These are phyloP conservation scores for Rubia peregrina DNA, from an alignment of 305 asterid genomes.

Conservation along the genomic window DNA sequence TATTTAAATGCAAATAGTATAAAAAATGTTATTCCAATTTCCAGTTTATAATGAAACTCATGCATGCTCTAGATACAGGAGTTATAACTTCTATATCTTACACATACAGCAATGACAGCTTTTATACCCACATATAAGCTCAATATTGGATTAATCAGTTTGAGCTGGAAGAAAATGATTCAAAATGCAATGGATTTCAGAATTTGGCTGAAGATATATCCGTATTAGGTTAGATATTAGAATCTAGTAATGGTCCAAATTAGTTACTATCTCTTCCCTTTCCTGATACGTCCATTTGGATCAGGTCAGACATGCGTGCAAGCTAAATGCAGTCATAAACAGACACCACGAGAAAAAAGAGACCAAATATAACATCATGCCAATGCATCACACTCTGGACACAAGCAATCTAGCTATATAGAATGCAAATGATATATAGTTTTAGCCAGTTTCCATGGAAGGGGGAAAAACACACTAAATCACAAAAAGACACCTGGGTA, in stretches of 20 bases:
- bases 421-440: not conserved
- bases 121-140: not conserved
- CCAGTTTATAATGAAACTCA: not conserved
- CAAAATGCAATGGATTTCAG: not conserved
- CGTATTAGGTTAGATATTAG: not conserved
- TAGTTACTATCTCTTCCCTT: not conserved
- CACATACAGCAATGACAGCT: not conserved
- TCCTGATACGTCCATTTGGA: not conserved
- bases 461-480: not conserved
- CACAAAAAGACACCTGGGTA: slow-evolving; percentile 48
- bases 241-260: too few species aligned
- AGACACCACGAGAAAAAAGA: not conserved
- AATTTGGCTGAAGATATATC: not conserved
- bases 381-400: not conserved
- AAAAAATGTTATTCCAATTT: not conserved
- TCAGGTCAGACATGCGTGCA: not conserved
- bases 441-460: not conserved
- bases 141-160: not conserved
- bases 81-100: not conserved
- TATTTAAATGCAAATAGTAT: not conserved
- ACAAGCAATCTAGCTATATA: not conserved
- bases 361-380: not conserved
- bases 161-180: not conserved
- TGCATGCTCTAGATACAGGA: not conserved
- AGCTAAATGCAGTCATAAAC: not conserved